These are phyloP conservation scores for Termitomyces eurrhizus DNA, from an alignment of 768 basidiomycete species.

Conservation along the genomic window DNA sequence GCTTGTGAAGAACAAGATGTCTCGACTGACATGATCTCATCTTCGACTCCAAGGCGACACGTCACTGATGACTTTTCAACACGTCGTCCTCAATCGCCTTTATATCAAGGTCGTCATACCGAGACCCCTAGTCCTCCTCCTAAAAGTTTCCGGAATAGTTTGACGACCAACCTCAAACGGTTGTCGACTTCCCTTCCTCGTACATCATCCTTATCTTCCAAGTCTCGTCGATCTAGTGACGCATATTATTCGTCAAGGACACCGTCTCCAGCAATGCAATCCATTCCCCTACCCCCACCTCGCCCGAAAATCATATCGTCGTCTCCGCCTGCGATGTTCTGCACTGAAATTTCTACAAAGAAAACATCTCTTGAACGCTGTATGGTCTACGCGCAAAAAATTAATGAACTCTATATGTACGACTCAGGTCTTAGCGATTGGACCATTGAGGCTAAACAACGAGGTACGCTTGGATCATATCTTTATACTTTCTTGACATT, in stretches of 20 bases:
- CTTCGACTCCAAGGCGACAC: conserved; percentile 13
- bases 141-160: conserved; percentile 45
- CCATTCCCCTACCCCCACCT: conserved; percentile 13
- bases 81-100: conserved; percentile 15
- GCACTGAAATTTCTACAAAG: conserved; percentile 55
- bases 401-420: conserved; percentile 72
- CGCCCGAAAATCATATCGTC: conserved; percentile 28
- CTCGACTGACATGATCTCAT: conserved; percentile 12
- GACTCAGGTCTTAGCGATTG: conserved; percentile 81
- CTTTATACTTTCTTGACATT: conserved; percentile 2
- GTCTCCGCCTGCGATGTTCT: conserved; percentile 68
- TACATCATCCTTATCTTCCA: conserved; percentile 58
- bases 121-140: conserved; percentile 43
- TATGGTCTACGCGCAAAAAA: conserved; percentile 71
- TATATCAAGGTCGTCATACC: conserved; percentile 14
- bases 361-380: conserved; percentile 65
- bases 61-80: conserved; percentile 15
- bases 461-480: conserved; percentile 39
- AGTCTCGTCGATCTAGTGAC: conserved; percentile 27
- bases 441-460: conserved; percentile 52
- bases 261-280: conserved; percentile 28
- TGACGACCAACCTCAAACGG: conserved; percentile 42
- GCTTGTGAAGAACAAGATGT: conserved; percentile 1
- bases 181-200: conserved; percentile 57
- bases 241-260: conserved; percentile 32